phyloP scores from a whole-genome alignment of 2,329 filamentous ascomycete species.

The Zymoseptoria crescenta region DNA sequence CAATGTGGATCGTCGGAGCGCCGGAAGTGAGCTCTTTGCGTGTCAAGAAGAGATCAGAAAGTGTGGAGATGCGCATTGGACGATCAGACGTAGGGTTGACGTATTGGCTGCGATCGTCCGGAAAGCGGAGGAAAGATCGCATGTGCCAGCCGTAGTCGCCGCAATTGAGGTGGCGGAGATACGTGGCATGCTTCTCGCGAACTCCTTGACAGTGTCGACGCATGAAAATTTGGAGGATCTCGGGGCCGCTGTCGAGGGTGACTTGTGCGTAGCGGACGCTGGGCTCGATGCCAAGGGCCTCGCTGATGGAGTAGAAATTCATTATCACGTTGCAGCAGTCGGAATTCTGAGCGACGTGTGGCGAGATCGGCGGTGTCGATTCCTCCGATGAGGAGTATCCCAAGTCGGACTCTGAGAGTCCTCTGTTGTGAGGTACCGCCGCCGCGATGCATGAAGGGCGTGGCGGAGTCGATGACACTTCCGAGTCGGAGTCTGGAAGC shows the following conservation, averaged over 20 bases:
- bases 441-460: not conserved
- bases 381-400: not conserved
- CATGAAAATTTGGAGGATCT: not conserved
- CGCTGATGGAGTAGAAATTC: not conserved
- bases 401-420: not conserved
- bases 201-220: not conserved
- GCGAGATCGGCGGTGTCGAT: not conserved
- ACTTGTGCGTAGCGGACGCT: not conserved
- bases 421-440: not conserved
- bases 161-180: not conserved
- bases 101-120: not conserved
- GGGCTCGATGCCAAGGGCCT: not conserved
- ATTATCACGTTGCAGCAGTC: not conserved
- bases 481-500: not conserved
- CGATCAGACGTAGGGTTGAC: not conserved
- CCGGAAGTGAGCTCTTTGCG: not conserved
- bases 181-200: not conserved
- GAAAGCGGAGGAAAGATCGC: not conserved
- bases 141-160: not conserved
- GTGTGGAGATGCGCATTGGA: not conserved
- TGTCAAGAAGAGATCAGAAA: not conserved
- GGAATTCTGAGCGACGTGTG: not conserved
- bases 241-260: not conserved
- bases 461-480: not conserved
- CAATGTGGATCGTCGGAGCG: not conserved